These are phyloP conservation scores for Hypoxylon rickii DNA, from an alignment of 495 filamentous ascomycete species.

Conservation along the genomic window DNA sequence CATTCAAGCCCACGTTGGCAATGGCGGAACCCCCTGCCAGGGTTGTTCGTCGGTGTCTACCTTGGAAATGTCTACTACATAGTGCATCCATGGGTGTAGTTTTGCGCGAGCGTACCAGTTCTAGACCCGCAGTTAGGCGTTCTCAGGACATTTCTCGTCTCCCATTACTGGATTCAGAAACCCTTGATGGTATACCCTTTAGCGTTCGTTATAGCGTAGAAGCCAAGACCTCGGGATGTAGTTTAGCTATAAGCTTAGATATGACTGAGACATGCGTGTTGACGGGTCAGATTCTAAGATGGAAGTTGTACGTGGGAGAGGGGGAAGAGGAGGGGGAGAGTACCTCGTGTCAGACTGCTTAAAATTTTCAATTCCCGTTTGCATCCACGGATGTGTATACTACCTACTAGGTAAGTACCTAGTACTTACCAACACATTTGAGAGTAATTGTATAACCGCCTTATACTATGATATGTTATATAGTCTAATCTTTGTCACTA, in stretches of 20 bases:
- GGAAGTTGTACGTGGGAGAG: constrained; percentile 6
- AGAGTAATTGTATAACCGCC: too few species aligned
- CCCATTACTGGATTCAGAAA: constrained; percentile 40
- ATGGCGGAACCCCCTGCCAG: constrained; percentile 17
- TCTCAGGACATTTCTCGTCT: constrained; percentile 38
- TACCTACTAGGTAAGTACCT: too few species aligned
- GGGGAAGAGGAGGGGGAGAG: too few species aligned
- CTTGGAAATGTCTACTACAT: not conserved
- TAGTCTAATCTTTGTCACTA: too few species aligned
- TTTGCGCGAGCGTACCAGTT: constrained; percentile 25
- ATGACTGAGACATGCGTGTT: constrained; percentile 18
- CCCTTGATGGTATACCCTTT: constrained; percentile 21
- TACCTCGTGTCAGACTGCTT: not conserved
- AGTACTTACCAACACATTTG: too few species aligned
- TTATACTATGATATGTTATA: too few species aligned
- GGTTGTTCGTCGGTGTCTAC: constrained; percentile 18
- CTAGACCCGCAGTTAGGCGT: constrained; percentile 41
- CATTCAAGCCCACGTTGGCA: constrained; percentile 18
- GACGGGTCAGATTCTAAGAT: constrained; percentile 21
- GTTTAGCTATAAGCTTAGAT: constrained; percentile 6
- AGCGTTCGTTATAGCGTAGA: constrained; percentile 15
- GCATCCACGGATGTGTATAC: not conserved
- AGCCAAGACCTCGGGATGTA: constrained; percentile 14
- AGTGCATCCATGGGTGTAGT: not conserved
- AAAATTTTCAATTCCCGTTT: constrained; percentile 1